phyloP scores from a whole-genome alignment of 345 rosid genomes.

The Syzygium oleosum region DNA sequence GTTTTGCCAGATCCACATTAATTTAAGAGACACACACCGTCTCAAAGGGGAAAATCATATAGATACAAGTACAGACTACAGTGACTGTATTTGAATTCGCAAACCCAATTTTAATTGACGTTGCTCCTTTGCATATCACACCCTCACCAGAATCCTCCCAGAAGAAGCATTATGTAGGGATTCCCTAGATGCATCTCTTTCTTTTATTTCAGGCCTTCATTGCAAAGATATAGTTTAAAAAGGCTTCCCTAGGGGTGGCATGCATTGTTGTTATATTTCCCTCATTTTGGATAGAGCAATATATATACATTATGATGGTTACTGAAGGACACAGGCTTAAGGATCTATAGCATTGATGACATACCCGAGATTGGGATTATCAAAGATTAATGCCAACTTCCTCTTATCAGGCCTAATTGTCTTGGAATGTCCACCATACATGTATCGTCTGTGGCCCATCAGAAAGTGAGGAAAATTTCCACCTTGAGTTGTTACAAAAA shows the following conservation, averaged over 20 bases:
- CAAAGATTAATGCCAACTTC: conserved; percentile 85
- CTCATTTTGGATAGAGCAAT: neutral
- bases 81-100: neutral
- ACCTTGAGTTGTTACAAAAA: conserved; percentile 98
- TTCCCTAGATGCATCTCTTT: neutral
- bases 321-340: neutral
- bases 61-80: neutral
- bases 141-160: neutral
- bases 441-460: conserved; percentile 90
- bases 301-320: neutral
- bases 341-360: conserved; percentile 9
- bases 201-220: neutral
- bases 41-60: neutral
- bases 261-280: neutral
- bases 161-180: neutral
- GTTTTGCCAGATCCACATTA: neutral
- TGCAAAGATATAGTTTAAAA: neutral
- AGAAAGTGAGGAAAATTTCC: conserved; percentile 98
- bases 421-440: conserved; percentile 93
- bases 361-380: conserved; percentile 87
- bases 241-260: neutral
- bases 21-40: neutral
- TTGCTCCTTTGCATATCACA: neutral
- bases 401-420: conserved; percentile 97
- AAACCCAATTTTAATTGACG: neutral